Conservation (phyloP, 257 asterid species). For the Linaria vulgaris region DNA sequence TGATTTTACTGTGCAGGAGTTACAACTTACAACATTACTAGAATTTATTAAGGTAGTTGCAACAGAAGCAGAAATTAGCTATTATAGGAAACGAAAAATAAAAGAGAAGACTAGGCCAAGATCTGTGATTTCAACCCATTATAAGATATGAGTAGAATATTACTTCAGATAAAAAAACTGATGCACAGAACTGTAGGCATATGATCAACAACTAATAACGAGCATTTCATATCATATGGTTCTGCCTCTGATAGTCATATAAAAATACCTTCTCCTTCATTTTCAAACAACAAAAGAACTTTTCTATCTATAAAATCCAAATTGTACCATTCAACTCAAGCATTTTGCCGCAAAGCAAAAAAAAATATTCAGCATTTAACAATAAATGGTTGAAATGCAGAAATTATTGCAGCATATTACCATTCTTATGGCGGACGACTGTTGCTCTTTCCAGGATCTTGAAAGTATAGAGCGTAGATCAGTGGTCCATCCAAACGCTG, state of each 20-base stretch:
- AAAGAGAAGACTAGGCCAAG: neutral
- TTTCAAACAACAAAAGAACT: neutral
- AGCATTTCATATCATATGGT: neutral
- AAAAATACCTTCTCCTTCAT: neutral
- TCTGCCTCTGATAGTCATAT: slow-evolving; percentile 16
- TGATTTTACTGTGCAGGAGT: neutral
- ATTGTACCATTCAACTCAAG: neutral
- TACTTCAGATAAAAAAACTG: slow-evolving; percentile 3
- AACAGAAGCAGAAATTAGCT: neutral
- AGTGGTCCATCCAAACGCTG: slow-evolving; percentile 70
- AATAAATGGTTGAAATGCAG: neutral
- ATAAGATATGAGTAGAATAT: neutral
- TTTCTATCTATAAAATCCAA: neutral
- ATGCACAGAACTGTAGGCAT: neutral
- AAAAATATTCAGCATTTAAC: neutral
- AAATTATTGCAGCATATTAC: slow-evolving; percentile 41
- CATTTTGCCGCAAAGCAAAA: neutral
- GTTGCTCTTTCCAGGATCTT: slow-evolving; percentile 58
- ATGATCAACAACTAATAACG: neutral
- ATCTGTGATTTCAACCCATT: neutral
- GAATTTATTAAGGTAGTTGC: neutral
- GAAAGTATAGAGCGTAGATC: slow-evolving; percentile 62
- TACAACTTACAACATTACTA: too few species aligned
- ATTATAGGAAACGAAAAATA: neutral
- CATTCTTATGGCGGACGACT: slow-evolving; percentile 53